A percentile compares a stretch with the other conserved stretches of the same genome.
phyloP scores from a whole-genome alignment of 2,329 filamentous ascomycete genomes.

The Didymella pinodella region DNA sequence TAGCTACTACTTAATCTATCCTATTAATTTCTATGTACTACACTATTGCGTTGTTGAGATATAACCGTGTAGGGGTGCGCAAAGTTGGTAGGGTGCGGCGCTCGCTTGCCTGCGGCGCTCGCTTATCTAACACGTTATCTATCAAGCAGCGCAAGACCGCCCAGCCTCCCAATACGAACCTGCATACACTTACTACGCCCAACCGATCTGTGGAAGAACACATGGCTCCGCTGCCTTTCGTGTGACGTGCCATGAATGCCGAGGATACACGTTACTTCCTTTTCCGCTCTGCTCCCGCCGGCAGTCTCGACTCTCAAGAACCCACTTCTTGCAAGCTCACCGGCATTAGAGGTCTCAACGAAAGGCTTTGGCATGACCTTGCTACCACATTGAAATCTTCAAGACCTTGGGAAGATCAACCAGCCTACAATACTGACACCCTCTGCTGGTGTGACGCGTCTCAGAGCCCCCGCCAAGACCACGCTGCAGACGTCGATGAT shows the following conservation, averaged over 20 bases:
- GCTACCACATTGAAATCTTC: neutral
- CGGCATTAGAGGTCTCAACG: neutral
- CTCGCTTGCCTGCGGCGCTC: too few relatives aligned
- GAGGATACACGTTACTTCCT: neutral
- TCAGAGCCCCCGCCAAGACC: neutral
- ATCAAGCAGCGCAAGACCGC: neutral
- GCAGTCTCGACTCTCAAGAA: neutral
- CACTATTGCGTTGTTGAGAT: too few relatives aligned
- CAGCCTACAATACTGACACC: neutral
- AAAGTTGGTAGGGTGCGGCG: too few relatives aligned
- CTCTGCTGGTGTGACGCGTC: neutral
- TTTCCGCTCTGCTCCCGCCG: neutral
- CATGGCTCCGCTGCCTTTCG: neutral
- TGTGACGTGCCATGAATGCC: neutral
- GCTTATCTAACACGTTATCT: too few relatives aligned
- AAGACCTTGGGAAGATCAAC: constrained; percentile 2
- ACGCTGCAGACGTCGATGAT: neutral
- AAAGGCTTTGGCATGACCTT: neutral
- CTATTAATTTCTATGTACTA: too few relatives aligned
- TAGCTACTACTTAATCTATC: too few relatives aligned
- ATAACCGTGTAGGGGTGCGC: too few relatives aligned
- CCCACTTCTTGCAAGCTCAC: neutral
- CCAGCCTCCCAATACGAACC: neutral
- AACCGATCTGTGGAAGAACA: neutral
- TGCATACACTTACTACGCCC: neutral